Evolutionary conservation across 352 stramenopile species (phyloP).

Genomic region (Phytophthora capsici): DNA sequence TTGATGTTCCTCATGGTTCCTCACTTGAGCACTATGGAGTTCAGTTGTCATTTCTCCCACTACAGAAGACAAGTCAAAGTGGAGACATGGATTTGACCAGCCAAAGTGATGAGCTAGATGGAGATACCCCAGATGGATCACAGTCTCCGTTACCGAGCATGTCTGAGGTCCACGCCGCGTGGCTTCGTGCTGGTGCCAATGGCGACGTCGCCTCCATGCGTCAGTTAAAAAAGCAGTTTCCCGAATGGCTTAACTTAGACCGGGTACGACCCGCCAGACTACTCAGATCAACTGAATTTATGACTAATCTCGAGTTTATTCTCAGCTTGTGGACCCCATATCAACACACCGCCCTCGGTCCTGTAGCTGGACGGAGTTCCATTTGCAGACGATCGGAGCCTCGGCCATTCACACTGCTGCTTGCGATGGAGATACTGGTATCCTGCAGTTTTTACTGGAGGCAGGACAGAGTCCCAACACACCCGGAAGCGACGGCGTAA

Average conservation of each 20-base stretch:
- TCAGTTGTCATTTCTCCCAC: no score
- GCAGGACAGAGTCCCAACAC: slow-evolving; percentile 21
- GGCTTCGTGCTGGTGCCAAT: slow-evolving; percentile 19
- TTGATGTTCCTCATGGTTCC: no score
- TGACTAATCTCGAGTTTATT: no score
- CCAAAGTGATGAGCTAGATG: background rate
- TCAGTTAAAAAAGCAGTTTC: slow-evolving; percentile 9
- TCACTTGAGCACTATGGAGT: no score
- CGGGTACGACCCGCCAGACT: slow-evolving; percentile 8
- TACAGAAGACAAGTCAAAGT: no score
- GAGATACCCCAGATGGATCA: background rate
- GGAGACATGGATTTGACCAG: no score
- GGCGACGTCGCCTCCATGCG: slow-evolving; percentile 19
- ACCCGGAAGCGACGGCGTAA: slow-evolving; percentile 16
- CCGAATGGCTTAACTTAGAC: slow-evolving; percentile 26
- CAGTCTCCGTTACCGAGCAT: background rate
- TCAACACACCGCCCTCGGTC: background rate
- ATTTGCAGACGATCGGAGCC: slow-evolving; percentile 17
- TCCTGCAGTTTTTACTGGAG: slow-evolving; percentile 27
- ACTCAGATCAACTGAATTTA: no score
- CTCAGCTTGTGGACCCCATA: no score
- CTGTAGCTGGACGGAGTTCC: slow-evolving; percentile 27
- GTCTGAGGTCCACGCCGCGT: slow-evolving; percentile 17
- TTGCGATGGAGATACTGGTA: slow-evolving; percentile 12
- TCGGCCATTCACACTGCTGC: slow-evolving; percentile 27